Percentiles rank a stretch among this genome's conserved stretches.
These are phyloP conservation scores for Sporobolomyces roseus DNA, from an alignment of 768 basidiomycete genomes.

Conservation along the genomic window DNA sequence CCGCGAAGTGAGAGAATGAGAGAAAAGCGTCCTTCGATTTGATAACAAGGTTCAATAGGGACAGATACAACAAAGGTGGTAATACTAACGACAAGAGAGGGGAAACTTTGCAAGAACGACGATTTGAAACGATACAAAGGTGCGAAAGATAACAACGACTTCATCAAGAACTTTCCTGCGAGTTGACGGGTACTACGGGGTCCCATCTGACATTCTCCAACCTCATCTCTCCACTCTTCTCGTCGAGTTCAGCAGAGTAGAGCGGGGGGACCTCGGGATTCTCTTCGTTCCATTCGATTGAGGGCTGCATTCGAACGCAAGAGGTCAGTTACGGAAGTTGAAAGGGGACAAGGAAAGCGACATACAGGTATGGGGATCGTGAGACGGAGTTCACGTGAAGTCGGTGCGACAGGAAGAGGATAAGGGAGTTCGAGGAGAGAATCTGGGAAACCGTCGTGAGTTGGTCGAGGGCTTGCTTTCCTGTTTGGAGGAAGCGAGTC, in stretches of 20 bases:
- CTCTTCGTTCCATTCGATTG: conserved; percentile 12
- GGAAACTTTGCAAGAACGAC: too few relatives aligned
- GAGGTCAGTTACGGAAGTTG: too few relatives aligned
- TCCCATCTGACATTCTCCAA: conserved; percentile 19
- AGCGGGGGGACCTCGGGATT: conserved; percentile 5
- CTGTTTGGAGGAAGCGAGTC: background rate
- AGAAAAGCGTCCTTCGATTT: too few relatives aligned
- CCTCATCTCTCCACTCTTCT: conserved; percentile 21
- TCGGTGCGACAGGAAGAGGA: conserved; percentile 16
- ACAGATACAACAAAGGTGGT: too few relatives aligned
- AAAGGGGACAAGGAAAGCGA: too few relatives aligned
- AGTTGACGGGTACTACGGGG: background rate
- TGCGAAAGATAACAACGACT: too few relatives aligned
- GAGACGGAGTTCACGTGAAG: conserved; percentile 6
- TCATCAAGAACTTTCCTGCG: too few relatives aligned
- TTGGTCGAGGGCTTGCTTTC: conserved; percentile 2
- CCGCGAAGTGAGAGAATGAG: too few relatives aligned
- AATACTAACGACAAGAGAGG: too few relatives aligned
- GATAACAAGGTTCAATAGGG: too few relatives aligned
- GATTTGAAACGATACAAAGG: too few relatives aligned
- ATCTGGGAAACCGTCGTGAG: conserved; percentile 3
- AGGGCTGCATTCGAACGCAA: background rate
- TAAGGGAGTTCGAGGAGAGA: conserved; percentile 30
- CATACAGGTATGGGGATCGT: conserved; percentile 11
- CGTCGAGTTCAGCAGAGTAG: conserved; percentile 9